Evolutionary conservation across 371 early-diverging fungal genomes (phyloP).

Genomic region (Capniomyces stellatus): DNA sequence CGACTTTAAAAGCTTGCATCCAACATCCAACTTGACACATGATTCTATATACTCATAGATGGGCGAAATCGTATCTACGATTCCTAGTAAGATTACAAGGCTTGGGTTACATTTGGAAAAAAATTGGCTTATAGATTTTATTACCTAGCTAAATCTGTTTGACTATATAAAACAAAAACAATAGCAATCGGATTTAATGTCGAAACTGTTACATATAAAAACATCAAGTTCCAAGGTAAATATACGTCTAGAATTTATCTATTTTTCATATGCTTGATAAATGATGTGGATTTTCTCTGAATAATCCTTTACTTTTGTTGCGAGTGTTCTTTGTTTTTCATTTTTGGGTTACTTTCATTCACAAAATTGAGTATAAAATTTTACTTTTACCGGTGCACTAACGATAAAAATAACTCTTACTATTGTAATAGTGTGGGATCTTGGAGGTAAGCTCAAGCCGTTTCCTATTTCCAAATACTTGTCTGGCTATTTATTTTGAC

Average conservation of each 20-base stretch:
- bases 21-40: too few species aligned
- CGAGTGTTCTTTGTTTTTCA: neutral
- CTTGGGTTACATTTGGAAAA: conserved; percentile 4
- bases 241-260: neutral
- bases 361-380: conserved; percentile 1
- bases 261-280: neutral
- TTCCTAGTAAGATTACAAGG: conserved; percentile 47
- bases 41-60: conserved; percentile 2
- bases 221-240: conserved; percentile 73
- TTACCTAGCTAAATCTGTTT: too few species aligned
- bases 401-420: too few species aligned
- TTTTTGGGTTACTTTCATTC: neutral
- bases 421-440: conserved; percentile 56
- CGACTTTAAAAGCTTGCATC: too few species aligned
- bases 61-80: conserved; percentile 92
- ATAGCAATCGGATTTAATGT: conserved; percentile 69
- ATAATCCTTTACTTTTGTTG: too few species aligned
- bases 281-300: conserved; percentile 1
- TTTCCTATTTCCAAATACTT: neutral
- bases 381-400: too few species aligned
- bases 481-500: neutral
- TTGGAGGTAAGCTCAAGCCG: conserved; percentile 59
- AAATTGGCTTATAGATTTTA: conserved; percentile 2
- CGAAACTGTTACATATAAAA: conserved; percentile 91
- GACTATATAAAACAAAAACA: too few species aligned